Evolutionary conservation across 163 green algal genomes (phyloP).

Genomic region (Trebouxia gelatinosa): DNA sequence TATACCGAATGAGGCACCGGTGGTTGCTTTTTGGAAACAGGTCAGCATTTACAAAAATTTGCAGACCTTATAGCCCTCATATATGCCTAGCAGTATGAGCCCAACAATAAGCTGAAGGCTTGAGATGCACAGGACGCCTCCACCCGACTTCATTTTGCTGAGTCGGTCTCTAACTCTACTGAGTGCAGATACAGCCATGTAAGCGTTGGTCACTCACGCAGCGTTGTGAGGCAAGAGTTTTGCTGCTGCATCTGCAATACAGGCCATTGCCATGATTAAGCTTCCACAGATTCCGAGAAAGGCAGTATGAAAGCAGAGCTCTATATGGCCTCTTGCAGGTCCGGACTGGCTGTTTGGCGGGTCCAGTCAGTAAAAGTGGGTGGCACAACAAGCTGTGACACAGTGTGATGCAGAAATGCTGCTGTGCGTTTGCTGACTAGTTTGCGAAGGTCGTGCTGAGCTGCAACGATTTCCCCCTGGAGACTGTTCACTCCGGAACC

Average conservation of each 20-base stretch:
- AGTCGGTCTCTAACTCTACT: background rate
- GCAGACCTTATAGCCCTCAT: slow-evolving; percentile 46
- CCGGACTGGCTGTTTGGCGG: too few relatives aligned
- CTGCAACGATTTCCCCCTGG: too few relatives aligned
- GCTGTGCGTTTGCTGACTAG: too few relatives aligned
- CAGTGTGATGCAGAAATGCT: too few relatives aligned
- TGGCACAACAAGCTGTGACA: too few relatives aligned
- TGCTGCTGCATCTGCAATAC: background rate
- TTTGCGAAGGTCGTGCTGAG: too few relatives aligned
- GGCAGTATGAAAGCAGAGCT: background rate
- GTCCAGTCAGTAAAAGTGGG: too few relatives aligned
- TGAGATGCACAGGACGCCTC: slow-evolving; percentile 61
- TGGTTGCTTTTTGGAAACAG: background rate
- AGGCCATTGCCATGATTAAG: too few relatives aligned
- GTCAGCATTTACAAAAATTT: too few relatives aligned
- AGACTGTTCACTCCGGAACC: too few relatives aligned
- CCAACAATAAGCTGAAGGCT: slow-evolving; percentile 54
- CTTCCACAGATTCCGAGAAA: background rate
- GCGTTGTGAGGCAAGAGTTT: too few relatives aligned
- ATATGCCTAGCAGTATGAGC: slow-evolving; percentile 57
- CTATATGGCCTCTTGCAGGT: background rate
- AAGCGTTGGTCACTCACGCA: too few relatives aligned
- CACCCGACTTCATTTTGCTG: slow-evolving; percentile 42
- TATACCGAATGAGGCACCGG: background rate
- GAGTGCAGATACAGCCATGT: background rate